Evolutionary conservation across 257 asterid species (phyloP), one percentile per base, ranked within the genome.

Genomic region (Solanum pinnatisectum): DNA sequence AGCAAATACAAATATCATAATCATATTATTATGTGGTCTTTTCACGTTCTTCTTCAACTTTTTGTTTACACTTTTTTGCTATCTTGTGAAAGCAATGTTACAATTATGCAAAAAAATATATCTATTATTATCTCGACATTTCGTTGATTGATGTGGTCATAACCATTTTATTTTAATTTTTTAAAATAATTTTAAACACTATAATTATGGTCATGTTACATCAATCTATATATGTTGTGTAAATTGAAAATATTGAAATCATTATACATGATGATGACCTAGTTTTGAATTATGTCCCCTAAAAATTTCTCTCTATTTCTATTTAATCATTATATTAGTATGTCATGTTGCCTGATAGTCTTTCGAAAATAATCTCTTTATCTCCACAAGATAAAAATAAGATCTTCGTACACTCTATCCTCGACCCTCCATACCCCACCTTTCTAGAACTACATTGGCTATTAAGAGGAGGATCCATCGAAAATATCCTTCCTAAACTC

Each of bases 331-430:
- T 63, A 10, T n/a, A 63, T 63, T 63, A 10, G 1, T 63, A 4
- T 63, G 15, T 10, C 7, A 9, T 23, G 70, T 5, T 23, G 14
- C 1, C 1, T 8, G 3, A 10, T 23, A 8, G 8, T 63, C 32
- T 63, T 63, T 63, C 33, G 0, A 11, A n/a, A 63, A 63, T 0
- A 10, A 0, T 3, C 1, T 63, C 1, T 63, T 5, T n/a, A 63
- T 10, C 7, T n/a, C 1, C 0, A 10, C 6, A 11, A n/a, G 8
- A n/a, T 63, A 63, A n/a, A 3, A 25, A 4, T 63, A 63, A 63
- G 32, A n/a, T 63, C 0, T 63, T 1, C 32, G 4, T 63, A 63
- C 4, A n/a, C 15, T 23, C 1, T 63, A 63, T 11, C 15, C 6
- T 63, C 23, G 20, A 16, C 63, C 14, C 3, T 4, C 15, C 15